Conservation (phyloP, 1,139 yeast genomes). For the Candida tetrigidarum region DNA sequence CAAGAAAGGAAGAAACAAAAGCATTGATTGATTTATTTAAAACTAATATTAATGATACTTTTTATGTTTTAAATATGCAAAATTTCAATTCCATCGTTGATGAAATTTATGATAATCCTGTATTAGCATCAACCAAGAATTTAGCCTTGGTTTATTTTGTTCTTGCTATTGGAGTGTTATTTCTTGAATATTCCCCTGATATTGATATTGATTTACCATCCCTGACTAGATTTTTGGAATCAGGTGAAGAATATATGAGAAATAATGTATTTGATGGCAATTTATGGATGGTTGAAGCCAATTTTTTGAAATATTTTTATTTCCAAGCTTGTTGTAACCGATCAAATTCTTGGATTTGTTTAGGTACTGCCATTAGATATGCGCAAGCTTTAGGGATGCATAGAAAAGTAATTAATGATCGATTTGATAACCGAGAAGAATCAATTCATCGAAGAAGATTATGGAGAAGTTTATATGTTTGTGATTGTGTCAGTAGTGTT, state of each 20-base stretch:
- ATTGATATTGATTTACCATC: constrained; percentile 20
- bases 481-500: constrained; percentile 43
- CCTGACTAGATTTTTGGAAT: constrained; percentile 30
- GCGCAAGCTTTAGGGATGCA: constrained; percentile 72
- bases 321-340: constrained; percentile 41
- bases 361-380: constrained; percentile 51
- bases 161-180: constrained; percentile 44
- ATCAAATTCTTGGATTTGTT: constrained; percentile 41
- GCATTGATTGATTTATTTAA: constrained; percentile 32
- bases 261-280: constrained; percentile 39
- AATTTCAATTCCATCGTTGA: constrained; percentile 25
- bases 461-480: constrained; percentile 44
- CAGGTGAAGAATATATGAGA: constrained; percentile 32
- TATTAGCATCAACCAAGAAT: constrained; percentile 14
- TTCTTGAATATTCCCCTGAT: constrained; percentile 21
- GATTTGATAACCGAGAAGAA: constrained; percentile 38
- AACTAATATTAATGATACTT: constrained; percentile 36
- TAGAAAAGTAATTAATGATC: constrained; percentile 50
- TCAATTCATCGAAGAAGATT: constrained; percentile 32
- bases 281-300: constrained; percentile 45
- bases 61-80: constrained; percentile 38
- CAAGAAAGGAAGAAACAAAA: constrained; percentile 25
- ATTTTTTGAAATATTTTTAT: constrained; percentile 38
- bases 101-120: constrained; percentile 26
- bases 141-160: constrained; percentile 34